Percentiles rank a stretch among this genome's conserved stretches.
phyloP scores from a whole-genome alignment of 257 asterid species.

The Ballota nigra region DNA sequence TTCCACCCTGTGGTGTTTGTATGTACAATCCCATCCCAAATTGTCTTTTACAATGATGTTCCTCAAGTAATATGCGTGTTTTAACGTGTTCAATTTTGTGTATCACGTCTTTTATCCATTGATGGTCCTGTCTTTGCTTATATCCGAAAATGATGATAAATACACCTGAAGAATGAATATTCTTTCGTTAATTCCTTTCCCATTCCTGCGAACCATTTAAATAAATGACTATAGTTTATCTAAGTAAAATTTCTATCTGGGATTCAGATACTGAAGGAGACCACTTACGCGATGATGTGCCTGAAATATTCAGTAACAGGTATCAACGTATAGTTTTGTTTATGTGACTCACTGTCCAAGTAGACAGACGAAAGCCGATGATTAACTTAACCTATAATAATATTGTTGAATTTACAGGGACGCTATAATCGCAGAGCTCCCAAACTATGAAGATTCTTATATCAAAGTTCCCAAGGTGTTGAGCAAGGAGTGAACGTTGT shows the following conservation, averaged over 20 bases:
- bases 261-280: slow-evolving; percentile 61
- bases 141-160: neutral
- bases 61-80: no score
- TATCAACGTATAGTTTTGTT: slow-evolving; percentile 1
- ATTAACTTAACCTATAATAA: neutral
- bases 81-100: neutral
- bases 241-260: neutral
- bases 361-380: neutral
- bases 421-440: slow-evolving; percentile 60
- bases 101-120: neutral
- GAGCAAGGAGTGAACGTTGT: slow-evolving; percentile 49
- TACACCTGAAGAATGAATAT: neutral
- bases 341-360: neutral
- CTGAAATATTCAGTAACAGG: slow-evolving; percentile 62
- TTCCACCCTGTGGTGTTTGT: neutral
- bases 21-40: neutral
- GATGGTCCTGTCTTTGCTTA: neutral
- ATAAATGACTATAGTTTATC: neutral
- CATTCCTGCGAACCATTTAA: neutral
- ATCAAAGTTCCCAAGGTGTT: slow-evolving; percentile 88
- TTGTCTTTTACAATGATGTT: neutral
- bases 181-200: neutral
- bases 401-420: slow-evolving; percentile 44
- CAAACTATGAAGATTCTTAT: slow-evolving; percentile 65
- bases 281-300: slow-evolving; percentile 41